Evolutionary conservation across 2,329 filamentous ascomycete genomes (phyloP), one percentile per base, ranked within the genome.

Genomic region (Bertia moriformis): DNA sequence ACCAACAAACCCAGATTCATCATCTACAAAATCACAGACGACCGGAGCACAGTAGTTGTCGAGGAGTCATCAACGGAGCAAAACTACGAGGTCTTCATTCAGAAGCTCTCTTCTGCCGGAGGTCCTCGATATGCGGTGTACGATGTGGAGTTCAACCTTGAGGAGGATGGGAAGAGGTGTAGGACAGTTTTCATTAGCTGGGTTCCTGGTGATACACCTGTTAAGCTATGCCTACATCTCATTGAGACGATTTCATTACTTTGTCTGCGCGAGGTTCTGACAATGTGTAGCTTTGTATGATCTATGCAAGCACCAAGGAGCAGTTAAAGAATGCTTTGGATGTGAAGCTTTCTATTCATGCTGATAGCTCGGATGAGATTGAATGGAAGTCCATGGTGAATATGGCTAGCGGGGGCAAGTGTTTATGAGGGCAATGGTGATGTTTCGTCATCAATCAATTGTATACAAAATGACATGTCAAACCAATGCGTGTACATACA

Each of bases 121-220:
- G 56, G 58, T 33, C 63, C 64, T 41, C 60, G 65, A 45, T 67
- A 66, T 46, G 64, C 63, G 18, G 59, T 66, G 43, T 67, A 66
- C 48, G 64, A 67, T 48, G 61, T 67, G 39, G 61, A 65, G 46
- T 67, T 60, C 44, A 62, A 66, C 41, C 56, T 66, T 40, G 56
- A 58, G 42, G 57, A 52, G 37, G 61, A 59, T 45, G 64, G 67
- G 50, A 63, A 63, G 48, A 63, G 64, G 49, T 63, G 56, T 56
- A 67, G 67, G 55, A 67, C 67, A 46, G 52, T 64, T 41, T 67
- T 67, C 56, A 66, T 67, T 47, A 65, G 60, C 43, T 65, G 61
- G 61, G 59, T 62, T 36, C 61, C 61, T 40, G 48, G 43, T 40
- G 56, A 57, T 1, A 53, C 58, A 39, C 50, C 59, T 38, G 59